phyloP scores from a whole-genome alignment of 768 basidiomycete species.

The Punctularia strigosozonata region DNA sequence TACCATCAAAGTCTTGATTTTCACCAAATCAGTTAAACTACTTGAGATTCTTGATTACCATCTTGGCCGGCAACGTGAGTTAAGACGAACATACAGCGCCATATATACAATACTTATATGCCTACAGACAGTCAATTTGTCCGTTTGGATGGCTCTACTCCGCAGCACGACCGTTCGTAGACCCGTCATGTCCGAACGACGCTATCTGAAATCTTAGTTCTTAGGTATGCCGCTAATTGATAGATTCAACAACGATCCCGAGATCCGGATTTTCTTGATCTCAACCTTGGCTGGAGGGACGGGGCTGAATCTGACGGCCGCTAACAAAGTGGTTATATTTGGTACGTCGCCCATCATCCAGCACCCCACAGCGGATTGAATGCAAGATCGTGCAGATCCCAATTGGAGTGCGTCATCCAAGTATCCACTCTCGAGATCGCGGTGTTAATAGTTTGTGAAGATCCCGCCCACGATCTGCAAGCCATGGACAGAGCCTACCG shows the following conservation, averaged over 20 bases:
- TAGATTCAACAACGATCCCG: constrained; percentile 61
- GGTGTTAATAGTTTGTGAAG: constrained; percentile 24
- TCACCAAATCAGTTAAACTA: constrained; percentile 87
- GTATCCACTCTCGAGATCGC: neutral
- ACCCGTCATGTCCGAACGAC: too few relatives aligned
- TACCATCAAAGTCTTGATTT: constrained; percentile 83
- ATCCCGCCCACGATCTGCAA: constrained; percentile 91
- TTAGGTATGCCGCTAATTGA: constrained; percentile 83
- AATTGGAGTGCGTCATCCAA: constrained; percentile 72
- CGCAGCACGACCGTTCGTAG: too few relatives aligned
- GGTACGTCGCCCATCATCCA: constrained; percentile 27
- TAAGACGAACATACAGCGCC: too few relatives aligned
- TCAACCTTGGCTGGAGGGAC: constrained; percentile 89
- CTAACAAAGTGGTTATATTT: constrained; percentile 92
- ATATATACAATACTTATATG: neutral
- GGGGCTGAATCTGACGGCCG: constrained; percentile 81
- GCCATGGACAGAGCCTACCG: constrained; percentile 84
- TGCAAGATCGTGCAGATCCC: constrained; percentile 42
- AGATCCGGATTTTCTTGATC: constrained; percentile 74
- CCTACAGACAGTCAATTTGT: neutral
- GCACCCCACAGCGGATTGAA: neutral
- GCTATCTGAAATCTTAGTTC: too few relatives aligned
- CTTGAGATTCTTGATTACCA: constrained; percentile 78
- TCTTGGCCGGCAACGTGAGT: too few relatives aligned
- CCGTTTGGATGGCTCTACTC: neutral